Base-by-base conservation (phyloP, 495 filamentous ascomycete species). In the Rostrohypoxylon terebratum region DNA sequence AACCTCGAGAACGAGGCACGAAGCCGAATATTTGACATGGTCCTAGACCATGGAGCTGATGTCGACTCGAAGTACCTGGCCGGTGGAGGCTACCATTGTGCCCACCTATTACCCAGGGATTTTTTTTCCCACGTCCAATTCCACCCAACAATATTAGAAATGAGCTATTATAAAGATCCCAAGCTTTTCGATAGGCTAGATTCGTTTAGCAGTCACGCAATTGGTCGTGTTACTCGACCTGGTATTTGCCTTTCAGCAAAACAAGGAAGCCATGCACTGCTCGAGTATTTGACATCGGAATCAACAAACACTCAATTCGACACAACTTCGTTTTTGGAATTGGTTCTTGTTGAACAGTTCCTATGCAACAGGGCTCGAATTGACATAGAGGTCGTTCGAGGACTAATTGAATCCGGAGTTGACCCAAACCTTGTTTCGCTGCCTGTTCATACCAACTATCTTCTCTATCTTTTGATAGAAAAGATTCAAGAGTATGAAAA, bases 311-410 rank as follows among this genome's bases (percentile, higher is more conserved):
- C 16, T 28, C n/a, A 36, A n/a, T 59, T 59, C 7, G 45, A 61
- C 16, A 54, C 0, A 4, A 40, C 11, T 13, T 18, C 14, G 6
- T 71, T 75, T 38, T 28, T 75, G 6, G 72, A 72, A 63, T 64
- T 75, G 31, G 60, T 68, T 18, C 59, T 75, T 13, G 51, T 33
- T 18, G 72, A 75, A n/a, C 68, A 67, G 13, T 75, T 75, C 61
- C 0, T 63, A 1, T 33, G 16, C 28, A 28, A 16, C 1, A 16
- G n/a, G 8, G 20, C 8, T 10, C 16, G 21, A 4, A 55, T 66
- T 5, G 60, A 73, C 21, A 2, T 47, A 14, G 33, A 65, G 0
- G 64, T 66, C 23, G 20, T 69, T 42, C 45, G 21, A 55, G 66
- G 44, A 36, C 62, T 74, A 7, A 31, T 74, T n/a, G 61, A 65